Evolutionary conservation across 2,329 filamentous ascomycete species (phyloP), one percentile per base, ranked within the genome.

Genomic region (Fusarium humuli): DNA sequence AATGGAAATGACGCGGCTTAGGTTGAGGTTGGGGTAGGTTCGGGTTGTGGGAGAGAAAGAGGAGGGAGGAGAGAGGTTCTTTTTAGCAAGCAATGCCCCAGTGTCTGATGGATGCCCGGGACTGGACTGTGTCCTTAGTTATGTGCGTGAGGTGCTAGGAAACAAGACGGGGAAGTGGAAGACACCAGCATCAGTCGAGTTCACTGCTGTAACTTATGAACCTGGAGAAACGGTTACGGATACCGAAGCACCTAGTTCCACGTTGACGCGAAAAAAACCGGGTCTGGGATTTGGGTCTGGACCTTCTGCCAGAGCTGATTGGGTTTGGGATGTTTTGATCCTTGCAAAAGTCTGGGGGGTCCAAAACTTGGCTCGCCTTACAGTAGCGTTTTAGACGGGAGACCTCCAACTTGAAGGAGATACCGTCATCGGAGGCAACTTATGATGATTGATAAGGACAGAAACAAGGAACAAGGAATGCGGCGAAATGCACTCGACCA

Each of bases 211-310:
- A 57, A 40, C 32, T 63, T 47, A 47, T 56, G 64, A 64, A 61
- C 68, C 52, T 65, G 58, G 67, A 71, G 64, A 55, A 71, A 65
- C 64, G 69, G 68, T 71, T 69, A 65, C 42, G 52, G 68, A 49
- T 71, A 57, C 68, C 65, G 65, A 71, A 69, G 62, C 42, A 37
- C 34, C 34, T 37, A 64, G 59, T 71, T 56, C 68, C 68, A 71
- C 65, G 69, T 71, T 69, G 69, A 71, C 59, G 68, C 65, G 60
- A 69, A 66, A 61, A 71, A 69, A 59, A 71, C 41, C 46, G 69
- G 69, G 68, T 27, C 68, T 70, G 41, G 54, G 25, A 60, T 47
- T 53, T 41, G 67, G 34, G 68, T 49, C 53, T 70, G 23, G 67
- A 52, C 54, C 67, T 55, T 34, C 20, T 29, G 16, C 23, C 42